phyloP scores from a whole-genome alignment of 2,329 filamentous ascomycete genomes.

The Hypoxylon sp. region DNA sequence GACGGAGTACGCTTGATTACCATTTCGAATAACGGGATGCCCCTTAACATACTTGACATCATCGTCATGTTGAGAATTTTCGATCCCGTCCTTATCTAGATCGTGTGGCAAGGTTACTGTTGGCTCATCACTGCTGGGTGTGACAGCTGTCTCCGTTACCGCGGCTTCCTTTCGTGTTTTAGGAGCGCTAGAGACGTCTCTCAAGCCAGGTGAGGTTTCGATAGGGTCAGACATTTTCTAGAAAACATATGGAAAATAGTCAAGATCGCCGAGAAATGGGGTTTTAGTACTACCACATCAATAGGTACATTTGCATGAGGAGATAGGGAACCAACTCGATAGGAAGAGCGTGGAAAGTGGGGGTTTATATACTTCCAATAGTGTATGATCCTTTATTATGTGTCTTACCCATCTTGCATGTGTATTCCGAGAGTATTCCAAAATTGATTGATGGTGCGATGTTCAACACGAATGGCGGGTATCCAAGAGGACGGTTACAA shows the following conservation, averaged over 20 bases:
- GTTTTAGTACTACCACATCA: not conserved
- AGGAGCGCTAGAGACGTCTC: not conserved
- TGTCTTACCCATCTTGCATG: not conserved
- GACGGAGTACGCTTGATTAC: constrained; percentile 3
- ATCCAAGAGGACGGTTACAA: not conserved
- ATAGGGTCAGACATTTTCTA: constrained; percentile 21
- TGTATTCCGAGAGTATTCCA: not conserved
- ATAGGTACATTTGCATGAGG: not conserved
- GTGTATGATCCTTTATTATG: not conserved
- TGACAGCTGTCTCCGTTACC: constrained; percentile 21
- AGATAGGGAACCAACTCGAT: not conserved
- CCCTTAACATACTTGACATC: constrained; percentile 26
- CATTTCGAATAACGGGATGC: constrained; percentile 32
- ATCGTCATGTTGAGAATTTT: constrained; percentile 17
- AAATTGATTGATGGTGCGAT: constrained; percentile 23
- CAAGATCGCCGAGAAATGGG: not conserved
- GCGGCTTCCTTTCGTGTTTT: constrained; percentile 10
- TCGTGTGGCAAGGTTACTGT: not conserved
- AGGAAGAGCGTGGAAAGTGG: not conserved
- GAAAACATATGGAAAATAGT: not conserved
- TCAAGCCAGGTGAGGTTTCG: constrained; percentile 9
- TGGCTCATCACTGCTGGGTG: constrained; percentile 3
- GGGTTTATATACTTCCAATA: not conserved
- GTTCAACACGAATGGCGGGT: constrained; percentile 22
- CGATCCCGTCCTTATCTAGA: not conserved